phyloP scores from a whole-genome alignment of 2,329 filamentous ascomycete genomes.

The Botrytis deweyae region DNA sequence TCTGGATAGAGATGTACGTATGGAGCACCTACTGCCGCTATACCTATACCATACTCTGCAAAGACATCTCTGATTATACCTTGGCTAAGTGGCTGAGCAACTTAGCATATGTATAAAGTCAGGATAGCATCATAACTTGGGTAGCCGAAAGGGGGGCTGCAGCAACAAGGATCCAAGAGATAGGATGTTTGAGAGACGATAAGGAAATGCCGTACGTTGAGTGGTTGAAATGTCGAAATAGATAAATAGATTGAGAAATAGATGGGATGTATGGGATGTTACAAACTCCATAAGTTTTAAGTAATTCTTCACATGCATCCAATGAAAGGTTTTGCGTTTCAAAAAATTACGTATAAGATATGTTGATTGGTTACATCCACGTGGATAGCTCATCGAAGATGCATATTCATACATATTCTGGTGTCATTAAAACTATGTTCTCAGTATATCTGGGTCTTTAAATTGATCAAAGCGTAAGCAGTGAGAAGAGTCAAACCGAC shows the following conservation, averaged over 20 bases:
- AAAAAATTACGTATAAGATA: slow-evolving; percentile 23
- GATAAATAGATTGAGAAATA: slow-evolving; percentile 7
- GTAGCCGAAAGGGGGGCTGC: background rate
- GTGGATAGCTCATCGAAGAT: slow-evolving; percentile 1
- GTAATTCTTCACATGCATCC: slow-evolving; percentile 1
- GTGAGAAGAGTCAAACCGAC: background rate
- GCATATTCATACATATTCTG: slow-evolving; percentile 17
- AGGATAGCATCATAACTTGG: slow-evolving; percentile 4
- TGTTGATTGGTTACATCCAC: slow-evolving; percentile 11
- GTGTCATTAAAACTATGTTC: slow-evolving; percentile 15
- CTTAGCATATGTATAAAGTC: background rate
- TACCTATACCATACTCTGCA: background rate
- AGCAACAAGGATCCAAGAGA: background rate
- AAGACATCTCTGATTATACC: background rate
- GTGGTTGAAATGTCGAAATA: slow-evolving; percentile 9
- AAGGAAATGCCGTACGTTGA: slow-evolving; percentile 13
- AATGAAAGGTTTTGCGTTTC: slow-evolving; percentile 13
- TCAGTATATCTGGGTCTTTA: background rate
- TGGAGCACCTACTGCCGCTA: background rate
- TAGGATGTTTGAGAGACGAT: slow-evolving; percentile 11
- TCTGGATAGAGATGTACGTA: background rate
- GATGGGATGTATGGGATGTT: slow-evolving; percentile 6
- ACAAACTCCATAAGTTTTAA: slow-evolving; percentile 12
- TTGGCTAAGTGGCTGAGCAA: slow-evolving; percentile 14
- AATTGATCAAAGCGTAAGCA: slow-evolving; percentile 5